Base-by-base conservation (phyloP, 179 eudicot genomes). In the Monotropa hypopitys region DNA sequence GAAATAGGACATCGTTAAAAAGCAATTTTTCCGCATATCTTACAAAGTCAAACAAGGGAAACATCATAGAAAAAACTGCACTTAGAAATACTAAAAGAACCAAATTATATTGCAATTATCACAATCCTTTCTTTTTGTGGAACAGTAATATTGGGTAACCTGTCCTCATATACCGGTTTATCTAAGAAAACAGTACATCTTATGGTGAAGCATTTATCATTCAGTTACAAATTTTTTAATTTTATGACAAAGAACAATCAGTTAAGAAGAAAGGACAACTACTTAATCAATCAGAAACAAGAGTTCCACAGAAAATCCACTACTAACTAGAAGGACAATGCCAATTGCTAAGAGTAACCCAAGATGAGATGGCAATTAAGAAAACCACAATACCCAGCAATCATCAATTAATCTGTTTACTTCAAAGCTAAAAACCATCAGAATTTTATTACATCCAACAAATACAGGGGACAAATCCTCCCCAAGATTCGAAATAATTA, bases 1-100 rank as follows among this genome's bases (percentile, higher is more conserved):
- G 92, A 75, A 79, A 70, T 40, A 68, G 40, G 59, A 13, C 35
- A 23, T 20, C 33, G 45, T 45, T 63, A 46, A 26, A 61, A 26
- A 59, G 15, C 45, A 53, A 80, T 23, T 33, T 18, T 23, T 4
- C 46, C 9, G 28, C 53, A 15, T 16, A 63, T 10, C 45, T 35
- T 33, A 40, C 13, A 69, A 42, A 43, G 69, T 30, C 46, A 43
- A 78, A 72, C 26, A 11, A 46, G 46, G 62, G 20, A 68, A 30
- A 50, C 50, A 54, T 26, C 3, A 49, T 33, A 28, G 18, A 33
- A 59, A 73, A 10, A 70, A 7, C 35, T 38, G 51, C 18, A 35
- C 50, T 7, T n/a, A 56, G 32, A 53, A 74, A 3, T 6, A 21
- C 50, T 15, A 3, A 74, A 0, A 59, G 15, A 57, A 40, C 50